Percentiles rank a stretch among this genome's conserved stretches.
phyloP scores from a whole-genome alignment of 2,329 filamentous ascomycete species.

The Phaeosphaeria sp. region DNA sequence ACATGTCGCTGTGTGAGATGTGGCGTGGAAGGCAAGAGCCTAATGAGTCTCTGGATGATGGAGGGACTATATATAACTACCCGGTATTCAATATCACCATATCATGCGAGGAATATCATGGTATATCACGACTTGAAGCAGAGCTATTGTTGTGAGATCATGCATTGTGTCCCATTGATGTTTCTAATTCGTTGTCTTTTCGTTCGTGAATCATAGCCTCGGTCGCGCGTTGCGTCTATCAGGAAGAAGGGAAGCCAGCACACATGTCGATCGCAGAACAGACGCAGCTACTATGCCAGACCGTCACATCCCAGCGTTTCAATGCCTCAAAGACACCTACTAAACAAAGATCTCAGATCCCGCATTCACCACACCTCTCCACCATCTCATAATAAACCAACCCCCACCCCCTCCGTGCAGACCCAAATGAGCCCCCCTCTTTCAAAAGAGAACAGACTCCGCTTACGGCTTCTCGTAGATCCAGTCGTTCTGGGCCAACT shows the following conservation, averaged over 20 bases:
- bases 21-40: too few relatives aligned
- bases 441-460: too few relatives aligned
- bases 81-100: background rate
- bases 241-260: background rate
- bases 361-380: too few relatives aligned
- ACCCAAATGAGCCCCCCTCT: too few relatives aligned
- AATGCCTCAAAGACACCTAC: background rate
- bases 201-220: constrained; percentile 25
- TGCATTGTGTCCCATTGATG: constrained; percentile 32
- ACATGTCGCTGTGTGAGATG: background rate
- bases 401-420: background rate
- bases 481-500: constrained; percentile 86
- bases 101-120: background rate
- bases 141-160: constrained; percentile 20
- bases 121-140: background rate
- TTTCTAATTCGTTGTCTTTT: constrained; percentile 17
- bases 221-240: background rate
- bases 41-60: background rate
- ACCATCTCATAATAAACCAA: background rate
- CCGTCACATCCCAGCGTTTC: background rate
- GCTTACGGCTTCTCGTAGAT: constrained; percentile 83
- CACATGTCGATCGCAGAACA: background rate
- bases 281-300: constrained; percentile 7
- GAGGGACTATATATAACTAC: background rate
- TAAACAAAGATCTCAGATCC: too few relatives aligned